Base-by-base conservation (phyloP, 208 protist genomes). In the Trypanosoma rangeli region DNA sequence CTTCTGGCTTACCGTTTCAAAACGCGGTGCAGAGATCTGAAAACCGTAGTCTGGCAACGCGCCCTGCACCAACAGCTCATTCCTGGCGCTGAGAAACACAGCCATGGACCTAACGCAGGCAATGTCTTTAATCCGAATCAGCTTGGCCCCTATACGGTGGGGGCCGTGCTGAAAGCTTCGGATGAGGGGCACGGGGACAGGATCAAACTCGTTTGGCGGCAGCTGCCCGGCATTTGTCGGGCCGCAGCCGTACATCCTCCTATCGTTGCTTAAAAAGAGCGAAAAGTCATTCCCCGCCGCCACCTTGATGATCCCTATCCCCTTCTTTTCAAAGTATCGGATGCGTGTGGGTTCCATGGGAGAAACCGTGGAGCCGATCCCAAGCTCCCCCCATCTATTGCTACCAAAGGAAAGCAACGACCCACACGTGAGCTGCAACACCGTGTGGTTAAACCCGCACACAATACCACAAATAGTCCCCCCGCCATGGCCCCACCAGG, bases 301-400 rank as follows among this genome's bases (percentile, higher is more conserved):
- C 8, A 84, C 79, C 68, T 90, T 88, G 8, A 65, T 33, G 18
- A 90, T 63, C 22, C 57, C 35, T 37, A 83, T 70, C 13, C 72
- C 70, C 29, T 73, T 70, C 48, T 78, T 52, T 39, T 79, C 68
- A 72, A 89, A 90, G 68, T 81, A 85, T 20, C 54, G n/a, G 24
- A 90, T 82, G 28, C 70, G 76, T 22, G 75, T 82, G 18, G 84
- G 82, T 20, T 69, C 57, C 87, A 89, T 82, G 13, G 87, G 84
- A 15, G 84, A 83, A 46, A 79, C 74, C 28, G 84, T 90, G 49
- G 33, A 72, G 49, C 84, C 86, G 68, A 88, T 83, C 22, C 82
- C 83, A 22, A 93, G 74, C 58, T 93, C 87, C 46, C 87, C 87
- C 84, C 84, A 90, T 49, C 76, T 88, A 71, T 93, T 93, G 76